Conservation (phyloP, 768 basidiomycete species). For the Rhodotorula toruloides region DNA sequence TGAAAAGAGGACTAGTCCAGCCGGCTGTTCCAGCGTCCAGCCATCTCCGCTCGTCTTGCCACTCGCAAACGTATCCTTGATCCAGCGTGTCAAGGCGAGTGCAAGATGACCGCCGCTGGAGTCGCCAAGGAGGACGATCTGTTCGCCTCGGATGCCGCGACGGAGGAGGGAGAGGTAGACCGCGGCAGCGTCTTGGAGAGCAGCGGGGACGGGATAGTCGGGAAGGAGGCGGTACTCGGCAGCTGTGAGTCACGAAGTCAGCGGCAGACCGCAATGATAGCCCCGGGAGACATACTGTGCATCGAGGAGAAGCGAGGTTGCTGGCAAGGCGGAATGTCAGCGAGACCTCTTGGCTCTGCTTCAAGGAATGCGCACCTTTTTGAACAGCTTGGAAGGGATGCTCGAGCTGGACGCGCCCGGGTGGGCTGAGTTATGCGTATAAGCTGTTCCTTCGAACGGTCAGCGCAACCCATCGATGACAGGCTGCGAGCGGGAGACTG, state of each 20-base stretch:
- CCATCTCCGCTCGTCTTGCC: background rate
- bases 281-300: background rate
- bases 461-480: too few relatives aligned
- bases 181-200: constrained; percentile 66
- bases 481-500: too few relatives aligned
- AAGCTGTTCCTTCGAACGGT: too few relatives aligned
- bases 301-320: constrained; percentile 9
- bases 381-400: constrained; percentile 11
- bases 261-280: background rate
- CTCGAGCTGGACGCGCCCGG: constrained; percentile 5
- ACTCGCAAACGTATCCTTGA: constrained; percentile 16
- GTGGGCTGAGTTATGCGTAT: constrained; percentile 18
- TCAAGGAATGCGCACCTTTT: constrained; percentile 25
- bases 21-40: background rate
- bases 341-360: too few relatives aligned
- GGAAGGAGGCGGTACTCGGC: constrained; percentile 64
- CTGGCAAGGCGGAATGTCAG: background rate
- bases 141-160: constrained; percentile 20
- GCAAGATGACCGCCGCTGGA: constrained; percentile 74
- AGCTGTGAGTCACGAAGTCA: constrained; percentile 47
- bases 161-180: constrained; percentile 65
- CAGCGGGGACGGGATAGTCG: constrained; percentile 61
- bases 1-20: constrained; percentile 25
- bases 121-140: constrained; percentile 67
- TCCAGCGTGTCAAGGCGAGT: constrained; percentile 43